Conservation (phyloP, 106 monocot genomes). For the Dioscorea zingiberensis region DNA sequence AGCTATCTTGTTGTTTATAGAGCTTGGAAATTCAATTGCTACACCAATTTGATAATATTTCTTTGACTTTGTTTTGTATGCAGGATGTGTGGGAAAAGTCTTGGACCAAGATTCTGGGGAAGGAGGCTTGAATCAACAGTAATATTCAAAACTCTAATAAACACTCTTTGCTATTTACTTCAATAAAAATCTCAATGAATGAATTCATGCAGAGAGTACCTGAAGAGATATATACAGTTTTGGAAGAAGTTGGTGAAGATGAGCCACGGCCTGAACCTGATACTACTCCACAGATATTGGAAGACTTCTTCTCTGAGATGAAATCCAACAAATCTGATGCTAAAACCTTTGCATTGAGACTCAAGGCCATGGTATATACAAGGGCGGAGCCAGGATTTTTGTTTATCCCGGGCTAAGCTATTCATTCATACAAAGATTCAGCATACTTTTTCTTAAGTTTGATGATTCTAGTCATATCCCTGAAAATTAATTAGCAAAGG, state of each 20-base stretch:
- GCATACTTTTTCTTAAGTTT: no score
- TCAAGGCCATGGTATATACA: slow-evolving; percentile 63
- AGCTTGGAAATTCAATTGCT: no score
- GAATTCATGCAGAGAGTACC: slow-evolving; percentile 32
- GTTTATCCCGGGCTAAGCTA: no score
- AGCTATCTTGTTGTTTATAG: no score
- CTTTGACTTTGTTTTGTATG: slow-evolving; percentile 1
- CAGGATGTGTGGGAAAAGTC: slow-evolving; percentile 55
- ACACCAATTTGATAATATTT: no score
- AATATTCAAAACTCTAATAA: slow-evolving; percentile 4
- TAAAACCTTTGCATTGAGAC: slow-evolving; percentile 49
- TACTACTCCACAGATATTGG: slow-evolving; percentile 35
- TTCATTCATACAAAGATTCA: no score
- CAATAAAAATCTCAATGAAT: no score
- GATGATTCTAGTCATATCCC: no score
- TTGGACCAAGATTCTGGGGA: slow-evolving; percentile 41
- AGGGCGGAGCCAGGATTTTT: no score
- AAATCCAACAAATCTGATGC: slow-evolving; percentile 41
- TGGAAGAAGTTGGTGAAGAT: slow-evolving; percentile 19
- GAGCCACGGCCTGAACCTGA: slow-evolving; percentile 8
- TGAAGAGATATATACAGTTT: slow-evolving; percentile 46
- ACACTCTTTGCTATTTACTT: no score
- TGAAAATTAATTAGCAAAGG: no score
- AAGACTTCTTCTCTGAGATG: slow-evolving; percentile 58
- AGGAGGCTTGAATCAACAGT: slow-evolving; percentile 31